Evolutionary conservation across 2,329 filamentous ascomycete genomes (phyloP).

Genomic region (Mycocentrospora acerina): DNA sequence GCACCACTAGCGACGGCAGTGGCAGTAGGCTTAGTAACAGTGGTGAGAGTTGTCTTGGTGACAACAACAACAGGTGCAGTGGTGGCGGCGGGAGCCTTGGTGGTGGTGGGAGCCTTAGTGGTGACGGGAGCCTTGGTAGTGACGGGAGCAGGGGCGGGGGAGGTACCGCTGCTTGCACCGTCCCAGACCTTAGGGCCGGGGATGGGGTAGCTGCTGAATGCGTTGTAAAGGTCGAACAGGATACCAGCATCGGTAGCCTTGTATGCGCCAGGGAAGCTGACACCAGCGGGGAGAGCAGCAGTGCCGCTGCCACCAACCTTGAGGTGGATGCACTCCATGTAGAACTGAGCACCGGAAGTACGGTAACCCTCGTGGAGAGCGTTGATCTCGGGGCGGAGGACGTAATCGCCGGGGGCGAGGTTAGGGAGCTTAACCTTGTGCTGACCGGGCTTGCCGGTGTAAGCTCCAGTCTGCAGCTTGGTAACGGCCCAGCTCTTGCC

Average conservation of each 20-base stretch:
- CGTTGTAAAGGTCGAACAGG: slow-evolving; percentile 46
- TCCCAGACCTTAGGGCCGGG: slow-evolving; percentile 41
- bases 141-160: slow-evolving; percentile 15
- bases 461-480: slow-evolving; percentile 35
- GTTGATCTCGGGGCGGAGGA: slow-evolving; percentile 49
- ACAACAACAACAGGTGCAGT: slow-evolving; percentile 10
- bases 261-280: slow-evolving; percentile 50
- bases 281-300: slow-evolving; percentile 40
- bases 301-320: slow-evolving; percentile 40
- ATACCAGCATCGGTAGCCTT: slow-evolving; percentile 43
- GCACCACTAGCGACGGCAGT: slow-evolving; percentile 15
- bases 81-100: slow-evolving; percentile 9
- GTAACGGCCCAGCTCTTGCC: slow-evolving; percentile 43
- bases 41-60: slow-evolving; percentile 23
- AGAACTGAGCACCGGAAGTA: slow-evolving; percentile 46
- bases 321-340: slow-evolving; percentile 48
- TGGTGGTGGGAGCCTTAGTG: slow-evolving; percentile 8
- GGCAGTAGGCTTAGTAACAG: slow-evolving; percentile 18
- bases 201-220: slow-evolving; percentile 36
- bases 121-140: slow-evolving; percentile 9
- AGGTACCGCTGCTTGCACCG: slow-evolving; percentile 20
- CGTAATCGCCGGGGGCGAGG: slow-evolving; percentile 45
- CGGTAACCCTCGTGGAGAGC: slow-evolving; percentile 46
- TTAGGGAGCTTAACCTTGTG: slow-evolving; percentile 45
- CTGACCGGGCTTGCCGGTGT: slow-evolving; percentile 41